Evolutionary conservation across 2,329 filamentous ascomycete species (phyloP).

Genomic region (Neofusicoccum laricinum): DNA sequence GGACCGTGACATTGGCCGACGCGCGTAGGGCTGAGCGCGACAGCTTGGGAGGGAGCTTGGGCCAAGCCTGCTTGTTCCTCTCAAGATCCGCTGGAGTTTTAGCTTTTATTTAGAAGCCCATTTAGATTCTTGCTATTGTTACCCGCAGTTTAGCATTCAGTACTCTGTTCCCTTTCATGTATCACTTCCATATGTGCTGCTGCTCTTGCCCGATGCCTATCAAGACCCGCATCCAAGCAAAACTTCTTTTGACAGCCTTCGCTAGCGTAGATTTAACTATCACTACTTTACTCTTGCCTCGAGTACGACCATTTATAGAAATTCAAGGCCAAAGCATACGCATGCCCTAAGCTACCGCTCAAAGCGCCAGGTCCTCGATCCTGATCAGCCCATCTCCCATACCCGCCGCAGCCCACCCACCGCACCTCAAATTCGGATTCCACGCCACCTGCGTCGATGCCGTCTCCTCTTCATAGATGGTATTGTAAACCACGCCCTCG

Average conservation of each 20-base stretch:
- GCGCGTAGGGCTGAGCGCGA: slow-evolving; percentile 12
- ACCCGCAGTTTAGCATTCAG: too few species aligned
- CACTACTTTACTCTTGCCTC: too few species aligned
- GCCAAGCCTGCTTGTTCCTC: not conserved
- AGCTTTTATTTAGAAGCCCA: too few species aligned
- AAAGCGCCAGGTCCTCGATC: slow-evolving; percentile 44
- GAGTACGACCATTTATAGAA: too few species aligned
- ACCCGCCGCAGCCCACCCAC: slow-evolving; percentile 51
- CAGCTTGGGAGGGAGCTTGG: slow-evolving; percentile 11
- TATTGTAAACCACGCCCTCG: slow-evolving; percentile 34
- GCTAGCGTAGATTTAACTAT: too few species aligned
- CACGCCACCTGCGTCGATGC: slow-evolving; percentile 46
- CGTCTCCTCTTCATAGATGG: slow-evolving; percentile 45
- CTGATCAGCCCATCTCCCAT: slow-evolving; percentile 48
- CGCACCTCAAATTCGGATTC: slow-evolving; percentile 51
- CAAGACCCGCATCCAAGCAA: too few species aligned
- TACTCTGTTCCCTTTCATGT: too few species aligned
- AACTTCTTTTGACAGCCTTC: too few species aligned
- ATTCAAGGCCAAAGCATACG: too few species aligned
- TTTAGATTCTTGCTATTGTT: too few species aligned
- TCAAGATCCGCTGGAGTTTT: not conserved
- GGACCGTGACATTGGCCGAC: not conserved
- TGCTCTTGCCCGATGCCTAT: too few species aligned
- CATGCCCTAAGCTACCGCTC: not conserved
- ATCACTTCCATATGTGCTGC: too few species aligned